Conservation (phyloP, 73 alveolate species). For the Uronychia binucleata region DNA sequence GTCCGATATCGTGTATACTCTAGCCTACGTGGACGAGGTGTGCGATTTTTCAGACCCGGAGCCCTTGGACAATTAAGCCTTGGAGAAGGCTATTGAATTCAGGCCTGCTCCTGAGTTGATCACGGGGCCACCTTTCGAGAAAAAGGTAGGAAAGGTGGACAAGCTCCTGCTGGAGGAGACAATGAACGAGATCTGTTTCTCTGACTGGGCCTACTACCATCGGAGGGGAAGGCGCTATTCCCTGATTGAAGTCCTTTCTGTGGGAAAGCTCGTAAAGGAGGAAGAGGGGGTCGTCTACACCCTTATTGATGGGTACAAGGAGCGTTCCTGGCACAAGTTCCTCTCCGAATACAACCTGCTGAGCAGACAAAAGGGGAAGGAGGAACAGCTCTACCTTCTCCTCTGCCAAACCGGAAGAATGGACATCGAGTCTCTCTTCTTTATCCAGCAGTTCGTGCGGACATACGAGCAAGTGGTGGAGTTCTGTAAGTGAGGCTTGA, state of each 20-base stretch:
- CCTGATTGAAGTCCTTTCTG: background rate
- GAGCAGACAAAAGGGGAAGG: background rate
- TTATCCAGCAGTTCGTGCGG: too few species aligned
- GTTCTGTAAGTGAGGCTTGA: too few species aligned
- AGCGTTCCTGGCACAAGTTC: background rate
- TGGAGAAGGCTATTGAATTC: too few species aligned
- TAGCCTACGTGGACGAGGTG: too few species aligned
- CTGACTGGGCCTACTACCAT: background rate
- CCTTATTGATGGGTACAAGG: background rate
- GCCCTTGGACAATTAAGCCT: too few species aligned
- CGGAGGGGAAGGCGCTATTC: background rate
- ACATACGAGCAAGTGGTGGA: too few species aligned
- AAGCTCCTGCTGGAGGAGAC: background rate
- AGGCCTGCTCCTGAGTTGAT: background rate
- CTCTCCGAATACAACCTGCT: background rate
- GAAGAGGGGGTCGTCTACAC: background rate
- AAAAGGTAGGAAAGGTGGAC: background rate
- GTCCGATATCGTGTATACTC: too few species aligned
- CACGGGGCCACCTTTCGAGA: background rate
- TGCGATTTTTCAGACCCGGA: too few species aligned
- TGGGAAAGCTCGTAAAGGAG: background rate
- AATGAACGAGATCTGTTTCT: background rate
- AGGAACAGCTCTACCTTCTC: background rate
- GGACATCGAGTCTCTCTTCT: too few species aligned
- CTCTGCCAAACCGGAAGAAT: background rate